These are phyloP conservation scores for Cladobotryum mycophilum DNA, from an alignment of 2,329 filamentous ascomycete genomes.

Conservation along the genomic window DNA sequence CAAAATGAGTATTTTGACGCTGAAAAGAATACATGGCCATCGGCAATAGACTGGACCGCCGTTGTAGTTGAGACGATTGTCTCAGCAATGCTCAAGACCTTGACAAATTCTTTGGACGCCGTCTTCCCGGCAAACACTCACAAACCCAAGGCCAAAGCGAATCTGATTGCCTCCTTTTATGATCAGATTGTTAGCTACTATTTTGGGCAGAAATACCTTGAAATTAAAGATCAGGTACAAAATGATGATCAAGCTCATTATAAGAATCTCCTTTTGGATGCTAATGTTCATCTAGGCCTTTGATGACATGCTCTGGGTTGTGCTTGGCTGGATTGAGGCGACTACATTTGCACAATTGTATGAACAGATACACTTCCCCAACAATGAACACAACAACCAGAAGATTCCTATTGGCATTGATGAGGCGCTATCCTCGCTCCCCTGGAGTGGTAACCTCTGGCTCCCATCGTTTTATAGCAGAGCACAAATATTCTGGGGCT, in stretches of 20 bases:
- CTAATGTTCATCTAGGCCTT: slow-evolving; percentile 52
- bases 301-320: slow-evolving; percentile 95
- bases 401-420: slow-evolving; percentile 15
- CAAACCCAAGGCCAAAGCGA: slow-evolving; percentile 56
- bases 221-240: slow-evolving; percentile 54
- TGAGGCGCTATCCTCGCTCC: slow-evolving; percentile 33
- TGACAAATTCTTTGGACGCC: slow-evolving; percentile 53
- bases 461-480: slow-evolving; percentile 73
- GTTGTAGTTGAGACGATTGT: slow-evolving; percentile 78
- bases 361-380: slow-evolving; percentile 53
- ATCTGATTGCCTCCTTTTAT: slow-evolving; percentile 79
- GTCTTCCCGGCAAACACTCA: slow-evolving; percentile 25
- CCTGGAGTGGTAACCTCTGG: slow-evolving; percentile 76
- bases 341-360: slow-evolving; percentile 72
- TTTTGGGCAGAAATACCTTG: slow-evolving; percentile 76
- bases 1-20: slow-evolving; percentile 72
- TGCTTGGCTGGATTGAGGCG: slow-evolving; percentile 81
- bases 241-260: too few species aligned
- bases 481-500: slow-evolving; percentile 77
- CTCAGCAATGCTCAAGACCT: slow-evolving; percentile 63
- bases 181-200: slow-evolving; percentile 71
- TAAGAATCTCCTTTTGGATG: too few species aligned
- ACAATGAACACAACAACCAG: slow-evolving; percentile 10
- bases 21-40: slow-evolving; percentile 76
- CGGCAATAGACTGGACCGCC: slow-evolving; percentile 87